Evolutionary conservation across 192 early-diverging fungal species (phyloP).

Genomic region (Geranomyces michiganensis): DNA sequence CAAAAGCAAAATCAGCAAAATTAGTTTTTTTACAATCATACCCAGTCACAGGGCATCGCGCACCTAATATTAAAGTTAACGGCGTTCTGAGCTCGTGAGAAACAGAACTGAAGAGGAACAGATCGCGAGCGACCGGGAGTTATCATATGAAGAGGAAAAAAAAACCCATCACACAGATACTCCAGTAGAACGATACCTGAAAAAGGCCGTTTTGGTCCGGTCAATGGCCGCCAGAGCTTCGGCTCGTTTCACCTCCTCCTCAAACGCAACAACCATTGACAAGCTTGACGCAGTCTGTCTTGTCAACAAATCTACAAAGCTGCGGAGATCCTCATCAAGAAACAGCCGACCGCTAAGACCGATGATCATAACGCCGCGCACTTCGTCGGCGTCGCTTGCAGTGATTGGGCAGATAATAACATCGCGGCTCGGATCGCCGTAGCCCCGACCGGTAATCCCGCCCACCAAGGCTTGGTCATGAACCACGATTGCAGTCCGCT

Average conservation of each 20-base stretch:
- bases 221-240: constrained; percentile 41
- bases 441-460: constrained; percentile 28
- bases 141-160: not conserved
- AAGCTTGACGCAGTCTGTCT: constrained; percentile 21
- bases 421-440: not conserved
- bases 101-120: constrained; percentile 21
- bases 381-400: constrained; percentile 21
- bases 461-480: not conserved
- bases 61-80: constrained; percentile 53
- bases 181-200: constrained; percentile 10
- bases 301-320: constrained; percentile 31
- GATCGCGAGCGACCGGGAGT: not conserved
- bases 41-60: no score
- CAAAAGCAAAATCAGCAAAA: not conserved
- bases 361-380: constrained; percentile 28
- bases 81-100: constrained; percentile 47
- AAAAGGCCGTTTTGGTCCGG: constrained; percentile 45
- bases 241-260: constrained; percentile 27
- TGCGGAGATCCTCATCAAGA: constrained; percentile 28
- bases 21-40: constrained; percentile 29
- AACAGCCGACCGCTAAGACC: constrained; percentile 25
- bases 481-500: not conserved
- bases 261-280: constrained; percentile 14
- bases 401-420: constrained; percentile 34
- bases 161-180: no score